Conservation (phyloP, 768 basidiomycete genomes). For the Mycena polygramma region DNA sequence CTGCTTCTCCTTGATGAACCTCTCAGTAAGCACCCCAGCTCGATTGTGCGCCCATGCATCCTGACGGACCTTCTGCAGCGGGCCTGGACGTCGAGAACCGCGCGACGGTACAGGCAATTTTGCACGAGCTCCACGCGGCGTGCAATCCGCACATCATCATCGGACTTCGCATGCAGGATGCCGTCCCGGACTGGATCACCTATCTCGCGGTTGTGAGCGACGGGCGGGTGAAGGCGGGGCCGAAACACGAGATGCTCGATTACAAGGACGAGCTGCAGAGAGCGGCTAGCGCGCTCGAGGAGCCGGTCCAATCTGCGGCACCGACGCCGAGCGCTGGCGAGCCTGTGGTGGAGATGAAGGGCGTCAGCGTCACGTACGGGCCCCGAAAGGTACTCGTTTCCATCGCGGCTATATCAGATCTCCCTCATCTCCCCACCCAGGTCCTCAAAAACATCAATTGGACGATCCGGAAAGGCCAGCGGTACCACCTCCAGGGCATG, state of each 20-base stretch:
- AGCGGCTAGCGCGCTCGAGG: not conserved
- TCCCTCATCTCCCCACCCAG: conserved; percentile 49
- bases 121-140: conserved; percentile 64
- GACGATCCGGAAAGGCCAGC: conserved; percentile 84
- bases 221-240: conserved; percentile 64
- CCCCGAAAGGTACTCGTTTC: conserved; percentile 63
- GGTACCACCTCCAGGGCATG: conserved; percentile 91
- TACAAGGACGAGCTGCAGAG: conserved; percentile 17
- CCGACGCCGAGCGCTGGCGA: conserved; percentile 40
- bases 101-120: conserved; percentile 64
- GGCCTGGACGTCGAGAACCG: conserved; percentile 80
- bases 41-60: not conserved
- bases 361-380: conserved; percentile 80
- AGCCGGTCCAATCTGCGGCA: not conserved
- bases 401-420: not conserved
- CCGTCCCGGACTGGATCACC: conserved; percentile 78
- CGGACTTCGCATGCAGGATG: conserved; percentile 77
- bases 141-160: conserved; percentile 72
- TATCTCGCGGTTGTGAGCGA: conserved; percentile 71
- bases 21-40: conserved; percentile 66
- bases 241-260: conserved; percentile 58
- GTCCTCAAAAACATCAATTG: conserved; percentile 85
- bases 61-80: conserved; percentile 57
- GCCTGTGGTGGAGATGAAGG: conserved; percentile 70
- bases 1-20: conserved; percentile 94